Evolutionary conservation across 2,329 filamentous ascomycete genomes (phyloP), one percentile per base, ranked within the genome.

Genomic region (Chaetomium sp.): DNA sequence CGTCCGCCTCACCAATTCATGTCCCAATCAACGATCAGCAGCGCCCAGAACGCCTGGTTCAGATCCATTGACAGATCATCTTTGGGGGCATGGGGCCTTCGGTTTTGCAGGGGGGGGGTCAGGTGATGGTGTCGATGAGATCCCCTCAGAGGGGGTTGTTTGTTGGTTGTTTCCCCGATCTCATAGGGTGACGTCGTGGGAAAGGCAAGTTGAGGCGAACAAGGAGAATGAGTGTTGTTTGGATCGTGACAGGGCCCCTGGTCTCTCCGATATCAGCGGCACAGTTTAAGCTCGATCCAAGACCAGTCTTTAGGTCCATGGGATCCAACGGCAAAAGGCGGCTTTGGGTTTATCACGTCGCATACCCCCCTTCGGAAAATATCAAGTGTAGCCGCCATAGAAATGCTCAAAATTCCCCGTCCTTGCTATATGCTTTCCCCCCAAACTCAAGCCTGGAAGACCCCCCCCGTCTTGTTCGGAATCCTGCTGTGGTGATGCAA

Each of bases 121-220:
- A 67, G 65, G 61, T 66, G 65, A 66, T 52, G 58, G 49, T 50
- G 59, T 52, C 56, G 58, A 50, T 45, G 51, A 52, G 37, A 48
- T 51, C 43, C 48, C 12, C 49, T 27, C 32, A 41, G 19, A 54
- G 38, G 49, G 37, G 46, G 19, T 27, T 27, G 19, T 27, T 27
- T 27, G 19, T 27, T 27, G 19, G 19, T 27, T 27, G 19, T 27
- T 49, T 45, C 48, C 41, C 54, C 32, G 47, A 38, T 51, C 52
- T 34, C 41, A 53, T 46, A 37, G 43, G 38, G 58, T 48, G 53
- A 47, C 45, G 57, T 55, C 54, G 47, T 43, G 19, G 19, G 49
- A 57, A 47, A 60, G 56, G 49, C 47, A 56, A 57, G 19, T 33
- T 35, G 48, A 54, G 48, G 48, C 56, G 40, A 41, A 32, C 45